Percentiles rank a stretch among this genome's conserved stretches.
These are phyloP conservation scores for Linnemannia schmuckeri DNA, from an alignment of 192 early-diverging fungal genomes.

Conservation along the genomic window DNA sequence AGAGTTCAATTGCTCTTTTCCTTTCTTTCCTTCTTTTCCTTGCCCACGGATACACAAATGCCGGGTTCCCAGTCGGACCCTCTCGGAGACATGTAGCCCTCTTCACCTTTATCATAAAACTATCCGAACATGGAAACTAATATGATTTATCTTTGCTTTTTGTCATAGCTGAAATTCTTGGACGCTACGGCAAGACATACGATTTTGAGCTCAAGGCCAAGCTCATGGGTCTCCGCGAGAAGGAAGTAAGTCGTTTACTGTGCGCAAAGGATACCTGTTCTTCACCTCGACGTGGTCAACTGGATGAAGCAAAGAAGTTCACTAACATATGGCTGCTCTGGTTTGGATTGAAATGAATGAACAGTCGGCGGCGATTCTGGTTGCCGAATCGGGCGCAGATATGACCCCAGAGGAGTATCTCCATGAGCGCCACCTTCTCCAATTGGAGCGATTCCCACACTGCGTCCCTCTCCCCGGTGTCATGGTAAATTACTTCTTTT, in stretches of 20 bases:
- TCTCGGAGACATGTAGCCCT: not conserved
- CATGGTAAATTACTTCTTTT: slow-evolving; percentile 61
- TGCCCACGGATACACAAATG: slow-evolving; percentile 9
- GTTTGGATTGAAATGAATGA: slow-evolving; percentile 13
- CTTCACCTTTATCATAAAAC: not conserved
- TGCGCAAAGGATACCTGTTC: not conserved
- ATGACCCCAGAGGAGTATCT: slow-evolving; percentile 89
- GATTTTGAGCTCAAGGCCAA: slow-evolving; percentile 77
- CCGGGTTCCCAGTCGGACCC: not conserved
- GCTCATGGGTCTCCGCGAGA: slow-evolving; percentile 77
- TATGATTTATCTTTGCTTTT: not conserved
- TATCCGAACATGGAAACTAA: not conserved
- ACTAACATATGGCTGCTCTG: not conserved
- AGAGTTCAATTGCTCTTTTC: slow-evolving; percentile 4
- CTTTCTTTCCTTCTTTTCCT: not conserved
- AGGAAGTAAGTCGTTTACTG: slow-evolving; percentile 57
- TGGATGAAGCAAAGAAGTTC: not conserved
- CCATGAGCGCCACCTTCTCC: slow-evolving; percentile 65
- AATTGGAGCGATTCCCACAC: slow-evolving; percentile 72
- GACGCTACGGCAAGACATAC: slow-evolving; percentile 77
- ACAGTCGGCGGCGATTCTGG: slow-evolving; percentile 72
- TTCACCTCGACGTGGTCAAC: not conserved
- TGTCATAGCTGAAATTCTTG: slow-evolving; percentile 73
- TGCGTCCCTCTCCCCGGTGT: slow-evolving; percentile 77
- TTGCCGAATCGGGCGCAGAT: slow-evolving; percentile 75